phyloP scores from a whole-genome alignment of 164 flowering plant species.

The Cinnamomum chago region DNA sequence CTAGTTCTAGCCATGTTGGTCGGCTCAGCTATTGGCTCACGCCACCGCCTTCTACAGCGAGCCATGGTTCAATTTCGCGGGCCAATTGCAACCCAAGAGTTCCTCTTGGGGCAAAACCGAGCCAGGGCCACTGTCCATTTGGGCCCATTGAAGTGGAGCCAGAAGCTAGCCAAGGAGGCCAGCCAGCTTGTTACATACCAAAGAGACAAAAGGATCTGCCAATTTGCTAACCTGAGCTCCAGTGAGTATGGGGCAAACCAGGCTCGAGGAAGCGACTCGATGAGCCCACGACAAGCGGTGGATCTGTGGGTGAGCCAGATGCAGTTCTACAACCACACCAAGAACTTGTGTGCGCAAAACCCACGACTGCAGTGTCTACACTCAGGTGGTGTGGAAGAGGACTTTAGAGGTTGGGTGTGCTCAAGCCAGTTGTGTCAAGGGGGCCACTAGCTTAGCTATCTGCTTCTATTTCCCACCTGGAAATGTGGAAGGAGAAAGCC shows the following conservation, averaged over 20 bases:
- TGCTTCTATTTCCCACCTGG: conserved; percentile 55
- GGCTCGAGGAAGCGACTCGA: conserved; percentile 32
- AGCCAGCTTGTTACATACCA: conserved; percentile 44
- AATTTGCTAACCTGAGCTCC: conserved; percentile 37
- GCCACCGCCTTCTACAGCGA: background rate
- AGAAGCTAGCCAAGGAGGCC: conserved; percentile 32
- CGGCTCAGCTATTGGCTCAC: conserved; percentile 5
- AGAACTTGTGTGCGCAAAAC: conserved; percentile 41
- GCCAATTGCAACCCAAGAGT: conserved; percentile 31
- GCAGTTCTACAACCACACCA: background rate
- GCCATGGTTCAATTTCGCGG: background rate
- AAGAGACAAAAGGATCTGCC: conserved; percentile 44
- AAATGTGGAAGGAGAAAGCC: conserved; percentile 51
- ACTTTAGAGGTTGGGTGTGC: conserved; percentile 60
- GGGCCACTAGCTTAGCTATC: conserved; percentile 19
- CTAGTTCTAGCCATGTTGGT: conserved; percentile 15
- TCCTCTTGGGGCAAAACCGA: conserved; percentile 53
- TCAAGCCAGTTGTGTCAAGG: conserved; percentile 21
- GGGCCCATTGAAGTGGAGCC: conserved; percentile 54
- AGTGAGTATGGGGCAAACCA: conserved; percentile 59
- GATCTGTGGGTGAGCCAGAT: conserved; percentile 42
- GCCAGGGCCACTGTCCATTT: conserved; percentile 61
- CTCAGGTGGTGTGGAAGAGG: conserved; percentile 69
- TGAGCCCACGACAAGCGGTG: conserved; percentile 45
- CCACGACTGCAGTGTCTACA: conserved; percentile 55